A percentile compares a stretch with the other conserved stretches of the same genome.
Conservation (phyloP, 805 yeast species). For the Candida adriatica region DNA sequence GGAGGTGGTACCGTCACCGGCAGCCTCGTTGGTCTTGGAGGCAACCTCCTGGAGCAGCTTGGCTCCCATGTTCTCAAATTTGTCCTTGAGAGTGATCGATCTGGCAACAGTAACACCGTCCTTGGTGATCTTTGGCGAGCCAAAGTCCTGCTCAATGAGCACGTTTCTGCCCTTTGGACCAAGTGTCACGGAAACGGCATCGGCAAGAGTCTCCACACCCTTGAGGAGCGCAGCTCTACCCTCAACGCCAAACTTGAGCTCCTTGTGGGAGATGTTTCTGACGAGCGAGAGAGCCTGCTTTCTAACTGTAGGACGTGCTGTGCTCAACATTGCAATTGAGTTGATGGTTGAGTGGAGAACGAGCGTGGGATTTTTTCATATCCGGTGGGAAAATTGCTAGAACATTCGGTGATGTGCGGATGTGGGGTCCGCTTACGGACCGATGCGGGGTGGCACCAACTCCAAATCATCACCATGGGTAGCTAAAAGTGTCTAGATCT, state of each 20-base stretch:
- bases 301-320: constrained; percentile 22
- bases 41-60: constrained; percentile 95
- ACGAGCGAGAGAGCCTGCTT: constrained; percentile 18
- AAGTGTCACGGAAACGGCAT: constrained; percentile 92
- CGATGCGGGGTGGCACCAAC: too few relatives aligned
- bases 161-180: constrained; percentile 99
- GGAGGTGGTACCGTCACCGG: constrained; percentile 99
- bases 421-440: too few relatives aligned
- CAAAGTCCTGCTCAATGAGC: constrained; percentile 92
- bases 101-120: constrained; percentile 99
- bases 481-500: too few relatives aligned
- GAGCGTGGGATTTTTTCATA: too few relatives aligned
- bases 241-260: constrained; percentile 86
- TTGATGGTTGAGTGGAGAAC: not conserved
- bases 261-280: constrained; percentile 62
- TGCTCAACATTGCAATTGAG: constrained; percentile 18
- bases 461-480: too few relatives aligned
- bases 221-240: constrained; percentile 54
- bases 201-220: constrained; percentile 84
- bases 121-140: constrained; percentile 97
- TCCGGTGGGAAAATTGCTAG: too few relatives aligned
- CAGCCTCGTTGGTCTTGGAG: constrained; percentile 93
- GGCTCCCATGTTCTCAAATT: constrained; percentile 97
- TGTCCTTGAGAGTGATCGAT: constrained; percentile 79
- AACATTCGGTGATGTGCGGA: constrained; percentile 13